Conservation (phyloP, 2,329 filamentous ascomycete species). For the Aspergillus sp. region DNA sequence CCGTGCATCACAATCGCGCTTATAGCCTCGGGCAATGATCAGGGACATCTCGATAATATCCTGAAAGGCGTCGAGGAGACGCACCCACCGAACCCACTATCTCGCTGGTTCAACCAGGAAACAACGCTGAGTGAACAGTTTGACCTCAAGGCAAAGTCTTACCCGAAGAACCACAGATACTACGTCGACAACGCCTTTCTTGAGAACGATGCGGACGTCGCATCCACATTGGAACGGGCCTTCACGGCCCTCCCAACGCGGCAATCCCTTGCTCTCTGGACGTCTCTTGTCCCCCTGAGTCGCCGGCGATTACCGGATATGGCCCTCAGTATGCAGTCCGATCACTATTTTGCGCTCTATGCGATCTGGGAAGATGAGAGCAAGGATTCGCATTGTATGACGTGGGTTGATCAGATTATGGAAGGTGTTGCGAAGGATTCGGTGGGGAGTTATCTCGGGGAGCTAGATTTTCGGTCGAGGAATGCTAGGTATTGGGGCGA, state of each 20-base stretch:
- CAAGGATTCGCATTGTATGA: conserved; percentile 1
- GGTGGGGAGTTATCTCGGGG: conserved; percentile 5
- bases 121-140: conserved; percentile 11
- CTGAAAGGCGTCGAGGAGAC: background rate
- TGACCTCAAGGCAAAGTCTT: conserved; percentile 47
- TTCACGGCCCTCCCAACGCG: background rate
- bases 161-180: conserved; percentile 54
- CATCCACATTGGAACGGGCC: conserved; percentile 31
- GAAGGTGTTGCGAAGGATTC: background rate
- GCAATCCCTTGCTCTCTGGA: background rate
- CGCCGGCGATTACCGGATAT: conserved; percentile 48
- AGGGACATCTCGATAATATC: background rate
- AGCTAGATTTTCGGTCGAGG: conserved; percentile 1
- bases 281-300: conserved; percentile 31
- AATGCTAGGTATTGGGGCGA: background rate
- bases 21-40: background rate
- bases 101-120: background rate
- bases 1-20: background rate
- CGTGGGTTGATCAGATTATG: background rate
- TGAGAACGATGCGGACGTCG: conserved; percentile 47
- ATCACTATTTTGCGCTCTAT: conserved; percentile 60
- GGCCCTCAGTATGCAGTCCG: conserved; percentile 57
- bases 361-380: conserved; percentile 49
- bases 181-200: conserved; percentile 57
- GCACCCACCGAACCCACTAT: background rate